Evolutionary conservation across 2,329 filamentous ascomycete species (phyloP).

Genomic region (Curvularia hawaiiensis): DNA sequence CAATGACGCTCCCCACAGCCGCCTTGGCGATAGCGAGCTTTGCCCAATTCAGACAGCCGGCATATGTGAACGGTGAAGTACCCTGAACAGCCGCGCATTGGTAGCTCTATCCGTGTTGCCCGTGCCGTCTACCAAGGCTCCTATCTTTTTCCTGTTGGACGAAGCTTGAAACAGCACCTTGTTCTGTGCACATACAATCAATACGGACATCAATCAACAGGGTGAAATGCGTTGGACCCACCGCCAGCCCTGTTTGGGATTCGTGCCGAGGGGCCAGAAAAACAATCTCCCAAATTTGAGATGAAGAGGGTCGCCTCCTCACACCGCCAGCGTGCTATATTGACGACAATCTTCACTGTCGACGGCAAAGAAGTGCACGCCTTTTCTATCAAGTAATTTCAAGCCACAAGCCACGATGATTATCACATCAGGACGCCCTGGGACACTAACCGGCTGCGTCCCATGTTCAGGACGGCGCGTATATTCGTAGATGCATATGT

Average conservation of each 20-base stretch:
- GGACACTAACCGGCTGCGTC: neutral
- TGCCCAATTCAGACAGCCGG: neutral
- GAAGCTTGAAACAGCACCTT: neutral
- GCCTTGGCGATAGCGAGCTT: neutral
- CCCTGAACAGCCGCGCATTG: constrained; percentile 1
- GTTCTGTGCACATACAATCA: neutral
- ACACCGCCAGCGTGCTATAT: neutral
- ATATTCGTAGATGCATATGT: neutral
- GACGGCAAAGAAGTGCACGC: neutral
- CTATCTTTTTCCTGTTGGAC: neutral
- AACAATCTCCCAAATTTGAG: neutral
- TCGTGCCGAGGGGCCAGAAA: neutral
- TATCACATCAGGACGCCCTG: neutral
- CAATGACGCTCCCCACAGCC: no score
- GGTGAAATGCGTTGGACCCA: neutral
- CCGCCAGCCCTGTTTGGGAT: neutral
- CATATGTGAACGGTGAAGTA: neutral
- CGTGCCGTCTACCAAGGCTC: neutral
- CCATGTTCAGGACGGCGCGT: neutral
- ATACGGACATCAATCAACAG: neutral
- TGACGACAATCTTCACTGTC: neutral
- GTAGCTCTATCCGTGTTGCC: neutral
- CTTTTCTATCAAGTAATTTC: neutral
- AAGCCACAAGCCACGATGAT: neutral
- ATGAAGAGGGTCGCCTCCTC: neutral